A percentile compares a stretch with the other conserved stretches of the same genome.
Evolutionary conservation across 108 stramenopile genomes (phyloP).

Genomic region (Epithemia pelagica): DNA sequence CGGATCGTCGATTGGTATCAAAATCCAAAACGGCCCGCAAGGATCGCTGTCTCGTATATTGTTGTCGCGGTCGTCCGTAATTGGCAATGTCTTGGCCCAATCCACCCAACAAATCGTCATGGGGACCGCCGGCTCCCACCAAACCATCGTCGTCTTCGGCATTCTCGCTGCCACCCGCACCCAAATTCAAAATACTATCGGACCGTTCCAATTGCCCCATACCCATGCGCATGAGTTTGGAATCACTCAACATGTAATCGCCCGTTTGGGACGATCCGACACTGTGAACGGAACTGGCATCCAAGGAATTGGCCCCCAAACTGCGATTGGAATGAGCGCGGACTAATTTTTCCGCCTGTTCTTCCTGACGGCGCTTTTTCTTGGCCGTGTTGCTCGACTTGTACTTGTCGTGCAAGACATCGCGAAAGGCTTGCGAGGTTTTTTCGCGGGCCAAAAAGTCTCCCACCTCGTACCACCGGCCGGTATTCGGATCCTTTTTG

Average conservation of each 20-base stretch:
- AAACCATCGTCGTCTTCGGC: not conserved
- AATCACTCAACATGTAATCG: not conserved
- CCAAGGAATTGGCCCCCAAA: not conserved
- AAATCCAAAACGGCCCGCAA: not conserved
- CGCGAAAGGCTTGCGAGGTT: slow-evolving; percentile 26
- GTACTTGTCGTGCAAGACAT: slow-evolving; percentile 17
- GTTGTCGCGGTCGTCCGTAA: not conserved
- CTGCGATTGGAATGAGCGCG: not conserved
- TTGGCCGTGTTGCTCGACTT: slow-evolving; percentile 17
- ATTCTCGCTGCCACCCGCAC: too few species aligned
- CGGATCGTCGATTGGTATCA: not conserved
- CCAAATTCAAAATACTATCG: slow-evolving; percentile 1
- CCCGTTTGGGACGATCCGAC: not conserved
- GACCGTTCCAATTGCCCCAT: not conserved
- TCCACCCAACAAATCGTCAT: not conserved
- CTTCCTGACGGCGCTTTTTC: slow-evolving; percentile 14
- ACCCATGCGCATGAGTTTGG: not conserved
- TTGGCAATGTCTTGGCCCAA: not conserved
- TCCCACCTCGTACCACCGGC: slow-evolving; percentile 27
- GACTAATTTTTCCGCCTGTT: not conserved
- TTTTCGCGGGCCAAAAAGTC: slow-evolving; percentile 30
- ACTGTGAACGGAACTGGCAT: not conserved
- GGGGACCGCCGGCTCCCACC: too few species aligned
- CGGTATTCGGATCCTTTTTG: slow-evolving; percentile 11
- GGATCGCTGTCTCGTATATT: not conserved